These are phyloP conservation scores for Liquidambar formosana DNA, from an alignment of 164 flowering plant genomes.

Conservation along the genomic window DNA sequence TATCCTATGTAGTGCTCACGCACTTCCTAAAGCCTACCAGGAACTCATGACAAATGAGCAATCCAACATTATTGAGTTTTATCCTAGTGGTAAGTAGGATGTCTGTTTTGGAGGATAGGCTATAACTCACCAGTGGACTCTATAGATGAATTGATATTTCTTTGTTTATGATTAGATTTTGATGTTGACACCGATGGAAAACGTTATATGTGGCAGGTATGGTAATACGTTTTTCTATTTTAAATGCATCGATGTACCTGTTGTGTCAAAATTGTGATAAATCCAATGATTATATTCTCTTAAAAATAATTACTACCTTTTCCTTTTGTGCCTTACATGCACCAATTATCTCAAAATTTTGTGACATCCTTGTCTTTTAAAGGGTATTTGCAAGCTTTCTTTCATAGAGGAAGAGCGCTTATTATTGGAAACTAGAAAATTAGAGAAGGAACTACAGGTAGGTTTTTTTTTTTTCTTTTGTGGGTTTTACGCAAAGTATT, in stretches of 20 bases:
- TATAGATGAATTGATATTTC: background rate
- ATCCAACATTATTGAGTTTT: slow-evolving; percentile 35
- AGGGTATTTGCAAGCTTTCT: slow-evolving; percentile 43
- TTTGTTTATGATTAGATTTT: slow-evolving; percentile 26
- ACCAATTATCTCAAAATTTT: background rate
- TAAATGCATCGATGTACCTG: background rate
- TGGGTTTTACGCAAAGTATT: background rate
- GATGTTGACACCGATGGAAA: slow-evolving; percentile 42
- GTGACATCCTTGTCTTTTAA: background rate
- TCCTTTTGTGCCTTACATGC: background rate
- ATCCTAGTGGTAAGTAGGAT: slow-evolving; percentile 36
- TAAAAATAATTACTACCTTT: too few species aligned
- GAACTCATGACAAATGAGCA: slow-evolving; percentile 28
- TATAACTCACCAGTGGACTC: background rate
- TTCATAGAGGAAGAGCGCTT: slow-evolving; percentile 43
- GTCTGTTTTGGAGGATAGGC: too few species aligned
- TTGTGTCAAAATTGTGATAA: background rate
- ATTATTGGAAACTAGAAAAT: slow-evolving; percentile 24
- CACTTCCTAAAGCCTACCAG: slow-evolving; percentile 38
- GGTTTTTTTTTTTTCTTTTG: background rate
- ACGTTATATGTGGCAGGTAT: slow-evolving; percentile 46
- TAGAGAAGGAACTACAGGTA: slow-evolving; percentile 34
- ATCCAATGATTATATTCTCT: too few species aligned
- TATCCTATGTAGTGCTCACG: slow-evolving; percentile 28
- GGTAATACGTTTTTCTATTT: background rate